These are phyloP conservation scores for Trypanosoma grayi DNA, from an alignment of 208 protist species.

Conservation along the genomic window DNA sequence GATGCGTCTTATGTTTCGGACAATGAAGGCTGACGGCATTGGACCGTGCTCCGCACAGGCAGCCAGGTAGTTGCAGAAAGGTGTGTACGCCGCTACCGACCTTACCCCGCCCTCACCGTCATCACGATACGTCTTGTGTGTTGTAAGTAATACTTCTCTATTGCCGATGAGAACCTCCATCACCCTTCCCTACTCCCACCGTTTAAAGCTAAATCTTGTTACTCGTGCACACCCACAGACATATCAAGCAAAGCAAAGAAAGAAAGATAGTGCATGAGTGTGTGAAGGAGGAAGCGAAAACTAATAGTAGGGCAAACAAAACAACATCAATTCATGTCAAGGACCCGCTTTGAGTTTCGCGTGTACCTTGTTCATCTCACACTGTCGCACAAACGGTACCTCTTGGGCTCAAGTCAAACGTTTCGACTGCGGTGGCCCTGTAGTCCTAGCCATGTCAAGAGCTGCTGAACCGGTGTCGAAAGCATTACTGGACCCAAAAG, in stretches of 20 bases:
- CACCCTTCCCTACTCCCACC: not conserved
- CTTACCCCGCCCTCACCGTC: slow-evolving; percentile 34
- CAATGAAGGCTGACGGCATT: slow-evolving; percentile 42
- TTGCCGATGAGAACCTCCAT: slow-evolving; percentile 63
- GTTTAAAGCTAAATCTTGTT: not conserved
- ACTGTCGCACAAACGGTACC: too few species aligned
- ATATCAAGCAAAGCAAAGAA: slow-evolving; percentile 2
- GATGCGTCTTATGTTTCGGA: slow-evolving; percentile 50
- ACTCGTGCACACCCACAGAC: not conserved
- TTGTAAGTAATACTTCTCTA: slow-evolving; percentile 43
- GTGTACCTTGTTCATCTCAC: not conserved
- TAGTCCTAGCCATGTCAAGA: slow-evolving; percentile 43
- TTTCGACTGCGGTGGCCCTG: slow-evolving; percentile 51
- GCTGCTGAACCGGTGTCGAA: slow-evolving; percentile 50
- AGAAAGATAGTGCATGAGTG: not conserved
- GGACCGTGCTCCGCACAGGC: slow-evolving; percentile 30
- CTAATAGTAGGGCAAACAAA: not conserved
- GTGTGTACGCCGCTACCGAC: slow-evolving; percentile 41
- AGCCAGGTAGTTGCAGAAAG: slow-evolving; percentile 45
- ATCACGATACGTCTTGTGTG: slow-evolving; percentile 69
- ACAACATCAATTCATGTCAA: not conserved
- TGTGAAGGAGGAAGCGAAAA: not conserved
- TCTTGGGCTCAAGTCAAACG: slow-evolving; percentile 49
- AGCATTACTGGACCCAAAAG: slow-evolving; percentile 77
- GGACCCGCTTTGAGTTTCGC: not conserved